These are phyloP conservation scores for Tricholoma hemisulphureum DNA, from an alignment of 768 basidiomycete species.

Conservation along the genomic window DNA sequence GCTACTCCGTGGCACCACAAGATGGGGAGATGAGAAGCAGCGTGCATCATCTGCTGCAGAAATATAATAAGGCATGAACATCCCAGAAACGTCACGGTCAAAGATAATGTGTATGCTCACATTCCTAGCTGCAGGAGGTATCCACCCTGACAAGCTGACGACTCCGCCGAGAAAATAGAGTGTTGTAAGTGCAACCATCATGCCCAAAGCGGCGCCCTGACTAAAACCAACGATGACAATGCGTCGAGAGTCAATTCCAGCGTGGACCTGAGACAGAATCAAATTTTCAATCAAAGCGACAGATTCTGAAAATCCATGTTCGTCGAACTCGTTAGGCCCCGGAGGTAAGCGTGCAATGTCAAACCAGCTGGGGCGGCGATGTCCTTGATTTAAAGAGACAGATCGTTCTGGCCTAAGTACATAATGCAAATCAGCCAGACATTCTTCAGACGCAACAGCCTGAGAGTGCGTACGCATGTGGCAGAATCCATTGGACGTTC, in stretches of 20 bases:
- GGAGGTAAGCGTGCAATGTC: conserved; percentile 39
- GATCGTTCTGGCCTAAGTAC: conserved; percentile 26
- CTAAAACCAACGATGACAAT: conserved; percentile 44
- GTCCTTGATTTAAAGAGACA: conserved; percentile 28
- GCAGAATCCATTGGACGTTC: conserved; percentile 41
- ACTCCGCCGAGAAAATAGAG: conserved; percentile 44
- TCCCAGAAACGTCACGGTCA: no score
- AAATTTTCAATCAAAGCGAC: conserved; percentile 35
- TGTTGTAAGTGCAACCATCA: conserved; percentile 39
- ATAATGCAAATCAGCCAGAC: conserved; percentile 5
- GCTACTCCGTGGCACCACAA: conserved; percentile 43
- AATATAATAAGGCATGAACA: neutral
- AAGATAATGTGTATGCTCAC: conserved; percentile 15
- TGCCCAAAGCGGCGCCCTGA: conserved; percentile 40
- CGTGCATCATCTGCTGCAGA: conserved; percentile 30
- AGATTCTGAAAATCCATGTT: conserved; percentile 31
- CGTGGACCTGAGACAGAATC: conserved; percentile 37
- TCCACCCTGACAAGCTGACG: conserved; percentile 46
- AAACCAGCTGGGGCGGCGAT: conserved; percentile 41
- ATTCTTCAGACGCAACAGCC: neutral
- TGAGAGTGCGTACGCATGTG: conserved; percentile 37
- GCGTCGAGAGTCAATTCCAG: conserved; percentile 32
- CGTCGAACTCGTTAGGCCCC: conserved; percentile 34
- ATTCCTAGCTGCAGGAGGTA: conserved; percentile 35
- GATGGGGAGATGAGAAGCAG: conserved; percentile 36